Percentiles rank a stretch among this genome's conserved stretches.
phyloP scores from a whole-genome alignment of 495 filamentous ascomycete species.

The Gamarada debralockiae region DNA sequence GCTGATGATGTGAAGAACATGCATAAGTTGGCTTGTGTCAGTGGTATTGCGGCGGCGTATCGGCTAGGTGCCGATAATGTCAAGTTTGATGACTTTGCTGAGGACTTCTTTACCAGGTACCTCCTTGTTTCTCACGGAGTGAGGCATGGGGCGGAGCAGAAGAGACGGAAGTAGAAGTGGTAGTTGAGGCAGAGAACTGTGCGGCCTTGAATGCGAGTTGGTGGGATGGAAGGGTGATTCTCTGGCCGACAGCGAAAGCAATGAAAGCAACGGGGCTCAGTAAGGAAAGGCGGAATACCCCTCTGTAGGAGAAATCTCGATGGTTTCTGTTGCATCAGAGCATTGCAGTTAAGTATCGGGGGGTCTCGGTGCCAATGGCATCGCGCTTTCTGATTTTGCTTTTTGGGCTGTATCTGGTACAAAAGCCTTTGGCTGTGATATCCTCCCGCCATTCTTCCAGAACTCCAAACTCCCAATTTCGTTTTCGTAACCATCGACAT shows the following conservation, averaged over 20 bases:
- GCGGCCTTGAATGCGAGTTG: too few species aligned
- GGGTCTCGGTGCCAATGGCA: too few species aligned
- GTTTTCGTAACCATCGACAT: slow-evolving; percentile 1
- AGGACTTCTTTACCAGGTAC: slow-evolving; percentile 54
- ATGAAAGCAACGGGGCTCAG: too few species aligned
- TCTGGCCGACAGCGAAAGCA: too few species aligned
- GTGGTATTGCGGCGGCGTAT: slow-evolving; percentile 74
- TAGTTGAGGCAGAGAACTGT: background rate
- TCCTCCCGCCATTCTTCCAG: background rate
- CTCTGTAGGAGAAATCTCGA: too few species aligned
- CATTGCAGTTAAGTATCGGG: too few species aligned
- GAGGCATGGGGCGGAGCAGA: slow-evolving; percentile 3
- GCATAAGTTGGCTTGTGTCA: slow-evolving; percentile 76
- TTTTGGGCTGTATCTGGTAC: background rate
- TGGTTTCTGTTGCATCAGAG: too few species aligned
- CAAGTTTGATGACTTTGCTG: slow-evolving; percentile 58
- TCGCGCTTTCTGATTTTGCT: background rate
- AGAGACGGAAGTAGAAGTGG: slow-evolving; percentile 21
- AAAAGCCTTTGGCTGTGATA: background rate
- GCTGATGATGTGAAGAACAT: slow-evolving; percentile 51
- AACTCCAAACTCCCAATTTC: slow-evolving; percentile 9
- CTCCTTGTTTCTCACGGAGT: slow-evolving; percentile 48
- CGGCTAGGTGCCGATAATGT: slow-evolving; percentile 74
- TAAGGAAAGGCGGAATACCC: too few species aligned
- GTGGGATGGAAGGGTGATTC: too few species aligned